Conservation (phyloP, 1,284 basidiomycete genomes). For the Pseudozyma hubeiensis region DNA sequence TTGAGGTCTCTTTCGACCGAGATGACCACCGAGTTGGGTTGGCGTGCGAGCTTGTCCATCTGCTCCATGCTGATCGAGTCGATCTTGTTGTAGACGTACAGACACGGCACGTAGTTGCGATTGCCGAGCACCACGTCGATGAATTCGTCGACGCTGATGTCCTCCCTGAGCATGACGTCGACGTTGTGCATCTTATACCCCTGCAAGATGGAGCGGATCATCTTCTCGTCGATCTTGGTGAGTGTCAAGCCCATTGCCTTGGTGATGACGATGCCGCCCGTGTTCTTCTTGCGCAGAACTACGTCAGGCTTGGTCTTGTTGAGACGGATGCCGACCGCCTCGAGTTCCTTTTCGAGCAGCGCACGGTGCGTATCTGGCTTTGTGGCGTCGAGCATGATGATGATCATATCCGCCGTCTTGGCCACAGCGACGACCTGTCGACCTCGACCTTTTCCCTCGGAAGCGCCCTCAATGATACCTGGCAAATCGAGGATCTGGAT, state of each 20-base stretch:
- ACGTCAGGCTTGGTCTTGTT: conserved; percentile 78
- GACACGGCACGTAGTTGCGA: conserved; percentile 91
- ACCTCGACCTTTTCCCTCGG: conserved; percentile 84
- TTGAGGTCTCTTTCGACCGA: conserved; percentile 92
- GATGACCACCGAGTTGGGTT: conserved; percentile 90
- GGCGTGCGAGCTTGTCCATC: conserved; percentile 85
- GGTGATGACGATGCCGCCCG: conserved; percentile 79
- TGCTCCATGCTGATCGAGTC: conserved; percentile 72
- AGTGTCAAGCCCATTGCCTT: conserved; percentile 77
- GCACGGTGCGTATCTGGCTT: conserved; percentile 92
- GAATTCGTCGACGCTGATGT: conserved; percentile 92
- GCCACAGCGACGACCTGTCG: conserved; percentile 84
- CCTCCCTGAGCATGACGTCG: conserved; percentile 63
- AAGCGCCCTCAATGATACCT: conserved; percentile 95
- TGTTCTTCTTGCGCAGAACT: conserved; percentile 79
- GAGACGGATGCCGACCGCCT: conserved; percentile 93
- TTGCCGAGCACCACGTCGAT: conserved; percentile 91
- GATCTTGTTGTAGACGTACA: conserved; percentile 86
- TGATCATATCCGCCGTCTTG: conserved; percentile 95
- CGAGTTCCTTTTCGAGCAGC: conserved; percentile 89
- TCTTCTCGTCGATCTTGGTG: conserved; percentile 94
- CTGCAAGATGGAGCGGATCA: conserved; percentile 86
- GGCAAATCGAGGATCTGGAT: conserved; percentile 80
- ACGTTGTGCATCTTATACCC: conserved; percentile 66
- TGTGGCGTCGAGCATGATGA: conserved; percentile 92